Percentiles rank a stretch among this genome's conserved stretches.
Conservation (phyloP, 805 yeast species). For the Metschnikowia borealis region DNA sequence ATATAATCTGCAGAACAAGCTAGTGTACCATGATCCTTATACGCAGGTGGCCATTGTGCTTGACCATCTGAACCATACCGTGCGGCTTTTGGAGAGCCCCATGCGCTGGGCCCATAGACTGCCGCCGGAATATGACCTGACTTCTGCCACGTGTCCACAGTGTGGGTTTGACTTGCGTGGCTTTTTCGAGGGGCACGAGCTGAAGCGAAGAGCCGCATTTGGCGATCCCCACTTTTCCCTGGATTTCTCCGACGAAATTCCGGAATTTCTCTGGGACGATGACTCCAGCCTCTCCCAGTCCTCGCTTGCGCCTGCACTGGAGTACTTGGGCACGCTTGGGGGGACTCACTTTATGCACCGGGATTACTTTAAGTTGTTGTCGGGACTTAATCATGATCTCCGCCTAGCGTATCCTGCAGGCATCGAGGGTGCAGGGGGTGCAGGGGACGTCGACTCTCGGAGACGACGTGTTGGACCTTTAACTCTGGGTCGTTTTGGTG, state of each 20-base stretch:
- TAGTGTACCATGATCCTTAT: slow-evolving; percentile 35
- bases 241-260: background rate
- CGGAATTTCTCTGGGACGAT: background rate
- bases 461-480: background rate
- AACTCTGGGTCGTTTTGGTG: too few relatives aligned
- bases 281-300: background rate
- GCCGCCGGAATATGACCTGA: background rate
- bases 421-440: too few relatives aligned
- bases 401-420: background rate
- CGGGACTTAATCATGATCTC: slow-evolving; percentile 20
- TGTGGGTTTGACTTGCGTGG: slow-evolving; percentile 1
- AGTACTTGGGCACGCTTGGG: slow-evolving; percentile 1
- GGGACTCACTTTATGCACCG: slow-evolving; percentile 28
- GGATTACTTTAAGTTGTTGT: slow-evolving; percentile 35
- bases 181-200: background rate
- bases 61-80: slow-evolving; percentile 21
- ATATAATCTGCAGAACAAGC: slow-evolving; percentile 23
- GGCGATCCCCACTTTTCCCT: too few relatives aligned
- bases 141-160: slow-evolving; percentile 1
- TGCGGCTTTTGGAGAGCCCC: background rate
- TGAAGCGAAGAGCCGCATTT: background rate
- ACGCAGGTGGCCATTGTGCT: slow-evolving; percentile 34
- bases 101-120: background rate
- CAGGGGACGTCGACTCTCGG: background rate
- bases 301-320: background rate